A percentile compares a stretch with the other conserved stretches of the same genome.
Conservation (phyloP, 192 early-diverging fungal species). For the Gaertneriomyces sp. region DNA sequence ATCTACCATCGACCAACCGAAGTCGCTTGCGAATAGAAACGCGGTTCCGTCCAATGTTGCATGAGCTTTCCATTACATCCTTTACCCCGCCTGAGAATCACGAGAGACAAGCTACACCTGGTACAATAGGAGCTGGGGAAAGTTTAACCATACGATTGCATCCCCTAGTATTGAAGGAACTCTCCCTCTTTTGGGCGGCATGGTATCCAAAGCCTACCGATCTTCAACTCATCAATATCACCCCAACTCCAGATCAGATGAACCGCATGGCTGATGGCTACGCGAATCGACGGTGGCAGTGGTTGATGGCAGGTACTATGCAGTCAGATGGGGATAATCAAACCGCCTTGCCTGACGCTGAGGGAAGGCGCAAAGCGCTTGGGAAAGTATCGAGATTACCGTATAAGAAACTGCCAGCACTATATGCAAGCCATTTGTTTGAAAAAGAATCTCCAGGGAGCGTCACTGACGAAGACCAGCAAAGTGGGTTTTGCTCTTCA, state of each 20-base stretch:
- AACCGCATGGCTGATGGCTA: conserved; percentile 22
- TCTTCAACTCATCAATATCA: conserved; percentile 18
- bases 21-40: conserved; percentile 43
- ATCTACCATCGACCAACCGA: conserved; percentile 45
- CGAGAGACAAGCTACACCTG: conserved; percentile 1
- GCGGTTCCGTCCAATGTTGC: conserved; percentile 27
- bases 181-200: conserved; percentile 22
- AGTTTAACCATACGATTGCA: conserved; percentile 3
- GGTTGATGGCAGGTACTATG: conserved; percentile 12
- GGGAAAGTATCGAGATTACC: background rate
- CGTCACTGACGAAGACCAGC: background rate
- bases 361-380: conserved; percentile 15
- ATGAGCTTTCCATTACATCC: conserved; percentile 19
- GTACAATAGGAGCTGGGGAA: background rate
- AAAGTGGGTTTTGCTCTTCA: background rate
- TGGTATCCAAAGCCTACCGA: conserved; percentile 29
- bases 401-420: too few species aligned
- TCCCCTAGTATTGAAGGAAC: conserved; percentile 13
- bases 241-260: conserved; percentile 23
- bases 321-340: background rate
- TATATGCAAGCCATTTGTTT: too few species aligned
- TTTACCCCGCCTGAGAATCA: background rate
- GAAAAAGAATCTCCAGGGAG: too few species aligned
- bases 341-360: background rate
- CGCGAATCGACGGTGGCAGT: conserved; percentile 26